These are phyloP conservation scores for Aureobasidium namibiae DNA, from an alignment of 2,329 filamentous ascomycete species.

Conservation along the genomic window DNA sequence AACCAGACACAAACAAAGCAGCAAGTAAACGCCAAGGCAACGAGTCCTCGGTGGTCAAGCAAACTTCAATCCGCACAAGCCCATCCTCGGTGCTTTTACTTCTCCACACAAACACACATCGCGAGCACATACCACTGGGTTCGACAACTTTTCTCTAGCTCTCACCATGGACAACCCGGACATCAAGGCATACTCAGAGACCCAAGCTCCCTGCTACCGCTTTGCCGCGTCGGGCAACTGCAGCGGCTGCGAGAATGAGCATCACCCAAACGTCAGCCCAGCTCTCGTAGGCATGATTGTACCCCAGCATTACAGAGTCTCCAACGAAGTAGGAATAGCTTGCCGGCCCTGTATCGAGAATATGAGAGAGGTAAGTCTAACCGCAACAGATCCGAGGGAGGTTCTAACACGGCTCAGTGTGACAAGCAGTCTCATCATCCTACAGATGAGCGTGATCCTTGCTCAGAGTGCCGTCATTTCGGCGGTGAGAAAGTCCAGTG, in stretches of 20 bases:
- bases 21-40: background rate
- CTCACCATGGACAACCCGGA: background rate
- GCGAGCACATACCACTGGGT: background rate
- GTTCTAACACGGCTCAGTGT: too few species aligned
- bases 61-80: background rate
- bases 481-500: too few species aligned
- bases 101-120: background rate
- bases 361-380: background rate
- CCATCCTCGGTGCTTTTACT: background rate
- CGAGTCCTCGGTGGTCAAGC: background rate
- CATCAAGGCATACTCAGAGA: background rate
- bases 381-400: too few species aligned
- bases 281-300: background rate
- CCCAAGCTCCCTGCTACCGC: background rate
- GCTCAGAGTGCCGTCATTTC: too few species aligned
- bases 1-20: background rate
- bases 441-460: too few species aligned
- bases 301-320: background rate
- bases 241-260: background rate
- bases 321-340: background rate
- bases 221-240: background rate
- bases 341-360: background rate
- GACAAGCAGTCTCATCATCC: background rate
- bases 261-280: background rate
- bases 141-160: background rate